phyloP scores from a whole-genome alignment of 306 rosid species.

The Canavalia gladiata region DNA sequence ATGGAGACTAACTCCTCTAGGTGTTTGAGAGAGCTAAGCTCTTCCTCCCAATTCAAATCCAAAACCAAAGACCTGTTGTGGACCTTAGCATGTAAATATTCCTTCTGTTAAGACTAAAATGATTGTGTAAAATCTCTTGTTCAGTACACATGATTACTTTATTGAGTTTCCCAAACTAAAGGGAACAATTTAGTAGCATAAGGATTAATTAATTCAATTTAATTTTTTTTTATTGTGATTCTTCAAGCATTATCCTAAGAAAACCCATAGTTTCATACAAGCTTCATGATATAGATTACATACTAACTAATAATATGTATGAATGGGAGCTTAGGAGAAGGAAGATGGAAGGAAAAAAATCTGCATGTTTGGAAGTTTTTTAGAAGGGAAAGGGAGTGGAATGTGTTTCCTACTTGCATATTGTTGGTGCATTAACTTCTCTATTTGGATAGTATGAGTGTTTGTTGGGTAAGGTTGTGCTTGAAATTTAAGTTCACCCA shows the following conservation, averaged over 20 bases:
- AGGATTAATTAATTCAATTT: background rate
- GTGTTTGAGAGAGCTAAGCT: background rate
- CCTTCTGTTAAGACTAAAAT: background rate
- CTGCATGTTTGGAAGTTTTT: background rate
- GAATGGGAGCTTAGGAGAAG: background rate
- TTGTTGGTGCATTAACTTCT: background rate
- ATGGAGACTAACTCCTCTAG: background rate
- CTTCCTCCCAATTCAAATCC: background rate
- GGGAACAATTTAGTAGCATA: background rate
- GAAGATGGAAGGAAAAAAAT: background rate
- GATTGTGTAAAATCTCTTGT: background rate
- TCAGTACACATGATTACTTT: background rate
- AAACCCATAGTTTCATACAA: background rate
- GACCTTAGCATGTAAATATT: no score
- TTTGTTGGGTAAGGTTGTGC: no score
- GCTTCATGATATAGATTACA: background rate
- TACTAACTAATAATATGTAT: background rate
- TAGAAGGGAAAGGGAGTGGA: constrained; percentile 16
- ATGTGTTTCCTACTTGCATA: background rate
- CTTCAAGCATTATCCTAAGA: background rate
- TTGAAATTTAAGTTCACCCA: no score
- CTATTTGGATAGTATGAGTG: background rate
- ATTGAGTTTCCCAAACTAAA: background rate
- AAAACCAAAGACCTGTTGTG: background rate
- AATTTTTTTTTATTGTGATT: background rate